Percentiles rank a stretch among this genome's conserved stretches.
These are phyloP conservation scores for Trypanosoma congolense DNA, from an alignment of 208 protist species.

Conservation along the genomic window DNA sequence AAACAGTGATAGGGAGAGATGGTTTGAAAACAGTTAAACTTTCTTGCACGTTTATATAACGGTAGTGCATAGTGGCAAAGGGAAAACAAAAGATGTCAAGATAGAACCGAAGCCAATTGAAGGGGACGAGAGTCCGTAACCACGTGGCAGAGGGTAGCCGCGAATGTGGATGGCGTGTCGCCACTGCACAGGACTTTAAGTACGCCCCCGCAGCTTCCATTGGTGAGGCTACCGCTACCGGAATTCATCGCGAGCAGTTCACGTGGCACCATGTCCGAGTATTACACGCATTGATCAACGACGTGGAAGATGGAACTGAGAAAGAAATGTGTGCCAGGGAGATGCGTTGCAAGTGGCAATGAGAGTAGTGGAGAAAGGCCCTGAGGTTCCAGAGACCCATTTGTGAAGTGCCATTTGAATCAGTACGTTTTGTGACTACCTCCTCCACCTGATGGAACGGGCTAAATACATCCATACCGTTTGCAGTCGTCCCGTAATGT, in stretches of 20 bases:
- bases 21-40: no score
- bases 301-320: constrained; percentile 42
- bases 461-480: constrained; percentile 85
- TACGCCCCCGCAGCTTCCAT: no score
- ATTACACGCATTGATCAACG: constrained; percentile 76
- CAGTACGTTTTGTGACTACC: constrained; percentile 51
- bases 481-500: constrained; percentile 78
- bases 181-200: no score
- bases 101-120: no score
- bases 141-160: no score
- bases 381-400: constrained; percentile 60
- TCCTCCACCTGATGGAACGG: no score
- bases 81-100: no score
- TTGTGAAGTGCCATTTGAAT: constrained; percentile 89
- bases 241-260: constrained; percentile 63
- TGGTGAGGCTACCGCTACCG: constrained; percentile 48
- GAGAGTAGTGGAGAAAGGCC: constrained; percentile 63
- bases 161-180: no score
- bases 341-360: constrained; percentile 36
- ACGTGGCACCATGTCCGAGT: constrained; percentile 78
- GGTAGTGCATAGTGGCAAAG: no score
- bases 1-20: no score
- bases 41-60: no score
- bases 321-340: constrained; percentile 48
- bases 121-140: no score